Conservation (phyloP, 2,329 filamentous ascomycete species). For the Ophiosphaerella narmari region DNA sequence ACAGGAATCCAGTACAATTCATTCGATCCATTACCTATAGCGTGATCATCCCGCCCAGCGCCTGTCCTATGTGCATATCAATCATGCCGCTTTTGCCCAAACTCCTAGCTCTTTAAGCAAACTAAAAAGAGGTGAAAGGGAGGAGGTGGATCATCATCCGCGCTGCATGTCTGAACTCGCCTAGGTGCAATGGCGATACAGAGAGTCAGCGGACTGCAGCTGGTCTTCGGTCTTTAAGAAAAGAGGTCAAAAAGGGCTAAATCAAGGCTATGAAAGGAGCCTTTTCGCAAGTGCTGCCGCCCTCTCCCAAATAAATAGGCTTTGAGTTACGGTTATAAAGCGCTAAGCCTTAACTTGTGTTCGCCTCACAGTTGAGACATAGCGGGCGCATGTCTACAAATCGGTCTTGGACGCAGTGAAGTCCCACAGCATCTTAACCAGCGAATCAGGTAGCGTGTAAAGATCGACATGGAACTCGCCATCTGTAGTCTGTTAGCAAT, state of each 20-base stretch:
- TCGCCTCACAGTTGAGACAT: background rate
- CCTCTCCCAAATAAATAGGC: background rate
- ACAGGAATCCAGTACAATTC: background rate
- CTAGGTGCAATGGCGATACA: background rate
- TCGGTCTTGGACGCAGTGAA: constrained; percentile 59
- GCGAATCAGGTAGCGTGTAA: constrained; percentile 88
- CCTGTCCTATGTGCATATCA: constrained; percentile 6
- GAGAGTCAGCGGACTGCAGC: background rate
- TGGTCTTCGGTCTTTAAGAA: background rate
- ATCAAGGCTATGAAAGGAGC: no score
- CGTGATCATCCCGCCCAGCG: constrained; percentile 3
- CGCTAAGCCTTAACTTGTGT: background rate
- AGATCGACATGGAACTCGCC: constrained; percentile 98
- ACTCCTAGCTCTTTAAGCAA: constrained; percentile 10
- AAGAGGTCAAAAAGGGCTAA: background rate
- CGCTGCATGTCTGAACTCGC: background rate
- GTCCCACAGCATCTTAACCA: constrained; percentile 96
- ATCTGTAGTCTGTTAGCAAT: constrained; percentile 56
- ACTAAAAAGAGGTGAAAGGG: constrained; percentile 3
- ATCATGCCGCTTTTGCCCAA: constrained; percentile 9
- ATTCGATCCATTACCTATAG: constrained; percentile 8
- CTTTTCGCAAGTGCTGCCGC: no score
- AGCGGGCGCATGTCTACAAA: constrained; percentile 25
- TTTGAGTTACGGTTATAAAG: background rate
- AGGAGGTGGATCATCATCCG: background rate